Evolutionary conservation across 2,329 filamentous ascomycete species (phyloP).

Genomic region (Fusarium abutilonis): DNA sequence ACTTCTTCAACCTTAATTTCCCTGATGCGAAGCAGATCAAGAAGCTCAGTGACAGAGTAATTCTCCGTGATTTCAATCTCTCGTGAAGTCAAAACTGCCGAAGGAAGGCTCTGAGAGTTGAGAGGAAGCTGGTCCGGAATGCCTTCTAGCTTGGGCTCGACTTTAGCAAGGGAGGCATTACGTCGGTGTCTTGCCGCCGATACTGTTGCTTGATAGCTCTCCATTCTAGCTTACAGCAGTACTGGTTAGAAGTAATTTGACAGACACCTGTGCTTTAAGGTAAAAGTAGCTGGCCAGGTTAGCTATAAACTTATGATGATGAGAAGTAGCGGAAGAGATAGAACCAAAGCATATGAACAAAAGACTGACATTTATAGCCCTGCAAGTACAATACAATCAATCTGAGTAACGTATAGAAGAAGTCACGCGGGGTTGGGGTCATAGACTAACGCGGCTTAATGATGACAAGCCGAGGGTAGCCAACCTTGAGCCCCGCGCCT

Average conservation of each 20-base stretch:
- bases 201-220: slow-evolving; percentile 24
- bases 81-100: slow-evolving; percentile 36
- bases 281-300: no score
- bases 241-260: background rate
- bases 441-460: no score
- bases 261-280: no score
- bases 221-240: slow-evolving; percentile 4
- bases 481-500: no score
- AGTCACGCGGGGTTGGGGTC: no score
- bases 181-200: slow-evolving; percentile 23
- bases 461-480: no score
- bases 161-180: slow-evolving; percentile 42
- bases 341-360: no score
- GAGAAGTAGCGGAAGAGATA: no score
- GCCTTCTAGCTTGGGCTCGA: slow-evolving; percentile 42
- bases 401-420: no score
- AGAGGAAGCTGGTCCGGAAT: slow-evolving; percentile 37
- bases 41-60: slow-evolving; percentile 40
- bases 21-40: slow-evolving; percentile 31
- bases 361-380: no score
- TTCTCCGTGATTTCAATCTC: slow-evolving; percentile 46
- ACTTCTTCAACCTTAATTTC: slow-evolving; percentile 44
- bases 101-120: slow-evolving; percentile 39
- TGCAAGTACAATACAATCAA: no score
- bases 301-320: no score